A percentile compares a stretch with the other conserved stretches of the same genome.
Conservation (phyloP, 1,284 basidiomycete species). For the Tremellales sp. region DNA sequence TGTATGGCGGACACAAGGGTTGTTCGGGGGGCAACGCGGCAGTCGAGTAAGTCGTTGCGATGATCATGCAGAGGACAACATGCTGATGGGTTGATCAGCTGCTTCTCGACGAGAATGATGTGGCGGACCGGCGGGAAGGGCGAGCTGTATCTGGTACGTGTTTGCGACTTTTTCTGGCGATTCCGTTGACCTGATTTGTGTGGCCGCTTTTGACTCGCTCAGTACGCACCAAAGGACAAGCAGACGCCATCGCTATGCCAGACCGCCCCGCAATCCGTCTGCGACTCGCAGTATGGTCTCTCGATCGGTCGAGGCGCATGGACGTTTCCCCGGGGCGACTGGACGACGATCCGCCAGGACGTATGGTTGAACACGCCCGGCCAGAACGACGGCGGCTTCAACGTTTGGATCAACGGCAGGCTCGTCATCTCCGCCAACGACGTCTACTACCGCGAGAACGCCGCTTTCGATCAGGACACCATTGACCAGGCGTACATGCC, state of each 20-base stretch:
- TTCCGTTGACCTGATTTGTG: background rate
- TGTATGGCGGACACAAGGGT: slow-evolving; percentile 46
- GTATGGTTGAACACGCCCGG: slow-evolving; percentile 16
- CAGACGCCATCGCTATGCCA: slow-evolving; percentile 18
- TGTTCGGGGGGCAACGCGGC: slow-evolving; percentile 45
- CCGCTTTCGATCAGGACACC: too few relatives aligned
- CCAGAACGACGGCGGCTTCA: slow-evolving; percentile 25
- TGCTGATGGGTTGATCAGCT: slow-evolving; percentile 16
- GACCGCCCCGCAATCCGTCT: slow-evolving; percentile 14
- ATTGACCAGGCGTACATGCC: too few relatives aligned
- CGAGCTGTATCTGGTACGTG: slow-evolving; percentile 62
- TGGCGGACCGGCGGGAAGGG: slow-evolving; percentile 37
- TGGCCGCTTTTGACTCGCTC: background rate
- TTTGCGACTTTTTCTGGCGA: background rate
- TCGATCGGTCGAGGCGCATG: slow-evolving; percentile 22
- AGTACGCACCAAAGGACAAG: slow-evolving; percentile 27
- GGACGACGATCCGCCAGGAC: slow-evolving; percentile 18
- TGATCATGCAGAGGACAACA: background rate
- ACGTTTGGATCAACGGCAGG: slow-evolving; percentile 25
- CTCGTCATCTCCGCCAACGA: slow-evolving; percentile 14
- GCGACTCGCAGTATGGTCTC: slow-evolving; percentile 15
- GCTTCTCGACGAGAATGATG: slow-evolving; percentile 44
- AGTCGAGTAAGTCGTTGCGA: slow-evolving; percentile 5
- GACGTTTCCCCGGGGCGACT: slow-evolving; percentile 16
- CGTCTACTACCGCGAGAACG: slow-evolving; percentile 20